Conservation (phyloP, 2,329 filamentous ascomycete species). For the Xylariaceae sp. region DNA sequence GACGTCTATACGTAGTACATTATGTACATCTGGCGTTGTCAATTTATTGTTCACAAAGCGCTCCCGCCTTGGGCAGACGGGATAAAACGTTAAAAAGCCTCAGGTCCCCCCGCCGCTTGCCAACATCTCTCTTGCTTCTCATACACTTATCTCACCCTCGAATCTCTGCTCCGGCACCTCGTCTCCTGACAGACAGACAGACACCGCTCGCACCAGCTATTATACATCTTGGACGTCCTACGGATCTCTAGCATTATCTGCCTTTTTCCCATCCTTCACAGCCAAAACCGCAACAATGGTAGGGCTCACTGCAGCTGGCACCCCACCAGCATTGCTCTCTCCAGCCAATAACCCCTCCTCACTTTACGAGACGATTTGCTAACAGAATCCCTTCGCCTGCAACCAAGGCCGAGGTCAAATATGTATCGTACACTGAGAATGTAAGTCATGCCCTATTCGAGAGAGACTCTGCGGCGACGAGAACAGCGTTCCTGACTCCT, state of each 20-base stretch:
- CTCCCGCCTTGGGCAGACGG: not conserved
- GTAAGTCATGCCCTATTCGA: constrained; percentile 20
- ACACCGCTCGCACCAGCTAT: not conserved
- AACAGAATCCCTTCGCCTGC: constrained; percentile 26
- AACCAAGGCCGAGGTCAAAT: constrained; percentile 36
- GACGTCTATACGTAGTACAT: not conserved
- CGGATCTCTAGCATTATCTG: constrained; percentile 11
- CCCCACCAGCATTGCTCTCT: constrained; percentile 22
- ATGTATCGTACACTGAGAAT: constrained; percentile 33
- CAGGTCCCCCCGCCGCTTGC: constrained; percentile 1
- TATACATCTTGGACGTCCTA: not conserved
- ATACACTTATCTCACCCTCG: constrained; percentile 3
- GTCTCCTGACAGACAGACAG: not conserved
- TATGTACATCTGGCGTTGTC: not conserved
- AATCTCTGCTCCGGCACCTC: constrained; percentile 1
- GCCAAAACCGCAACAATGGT: constrained; percentile 30
- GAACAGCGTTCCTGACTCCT: constrained; percentile 17
- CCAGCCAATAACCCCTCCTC: constrained; percentile 32
- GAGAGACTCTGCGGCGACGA: not conserved
- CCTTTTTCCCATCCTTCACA: constrained; percentile 10
- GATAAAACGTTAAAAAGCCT: constrained; percentile 4
- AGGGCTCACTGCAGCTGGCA: constrained; percentile 23
- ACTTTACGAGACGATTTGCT: constrained; percentile 33
- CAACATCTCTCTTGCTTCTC: not conserved
- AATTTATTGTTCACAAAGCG: constrained; percentile 3